These are phyloP conservation scores for Yarrowia divulgata DNA, from an alignment of 805 yeast genomes.

Conservation along the genomic window DNA sequence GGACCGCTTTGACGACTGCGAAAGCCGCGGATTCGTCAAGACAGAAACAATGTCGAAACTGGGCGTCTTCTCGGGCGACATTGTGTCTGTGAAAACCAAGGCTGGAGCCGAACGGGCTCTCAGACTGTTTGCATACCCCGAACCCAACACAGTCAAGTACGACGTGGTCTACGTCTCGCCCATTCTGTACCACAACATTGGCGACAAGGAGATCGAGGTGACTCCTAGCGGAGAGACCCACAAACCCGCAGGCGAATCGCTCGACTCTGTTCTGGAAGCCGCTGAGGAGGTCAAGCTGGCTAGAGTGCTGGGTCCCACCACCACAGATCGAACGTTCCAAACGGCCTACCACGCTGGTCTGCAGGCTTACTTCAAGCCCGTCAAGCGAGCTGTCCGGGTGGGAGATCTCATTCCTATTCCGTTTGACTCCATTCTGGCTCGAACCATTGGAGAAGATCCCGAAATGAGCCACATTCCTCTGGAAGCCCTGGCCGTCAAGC, in stretches of 20 bases:
- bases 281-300: slow-evolving; percentile 73
- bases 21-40: slow-evolving; percentile 57
- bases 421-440: slow-evolving; percentile 72
- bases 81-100: slow-evolving; percentile 50
- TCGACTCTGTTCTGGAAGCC: slow-evolving; percentile 50
- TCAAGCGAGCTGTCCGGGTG: slow-evolving; percentile 63
- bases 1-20: slow-evolving; percentile 56
- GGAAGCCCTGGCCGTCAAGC: slow-evolving; percentile 58
- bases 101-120: slow-evolving; percentile 49
- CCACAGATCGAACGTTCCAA: slow-evolving; percentile 70
- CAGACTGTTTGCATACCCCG: slow-evolving; percentile 65
- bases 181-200: slow-evolving; percentile 60
- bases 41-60: slow-evolving; percentile 61
- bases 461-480: slow-evolving; percentile 42
- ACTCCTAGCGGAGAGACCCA: slow-evolving; percentile 5
- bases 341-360: slow-evolving; percentile 66
- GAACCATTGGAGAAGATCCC: slow-evolving; percentile 49
- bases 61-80: slow-evolving; percentile 75
- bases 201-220: slow-evolving; percentile 40
- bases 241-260: slow-evolving; percentile 8
- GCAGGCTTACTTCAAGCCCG: slow-evolving; percentile 65
- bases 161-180: slow-evolving; percentile 68
- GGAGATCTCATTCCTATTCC: slow-evolving; percentile 80
- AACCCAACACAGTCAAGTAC: slow-evolving; percentile 59
- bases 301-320: slow-evolving; percentile 70